A percentile compares a stretch with the other conserved stretches of the same genome.
Evolutionary conservation across 306 rosid genomes (phyloP).

Genomic region (Quercus variabilis): DNA sequence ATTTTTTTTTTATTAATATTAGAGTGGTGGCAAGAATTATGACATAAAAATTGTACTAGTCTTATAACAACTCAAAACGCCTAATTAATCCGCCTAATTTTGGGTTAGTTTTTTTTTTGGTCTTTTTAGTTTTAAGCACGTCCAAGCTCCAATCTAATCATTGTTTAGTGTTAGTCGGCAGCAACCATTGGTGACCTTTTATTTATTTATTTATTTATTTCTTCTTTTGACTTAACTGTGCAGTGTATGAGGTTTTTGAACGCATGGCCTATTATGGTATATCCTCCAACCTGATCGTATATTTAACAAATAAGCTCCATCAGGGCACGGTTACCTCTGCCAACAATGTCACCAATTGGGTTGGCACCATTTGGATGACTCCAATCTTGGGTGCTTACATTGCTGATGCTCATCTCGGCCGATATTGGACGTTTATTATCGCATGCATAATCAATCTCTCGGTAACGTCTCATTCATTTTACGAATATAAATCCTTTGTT

Average conservation of each 20-base stretch:
- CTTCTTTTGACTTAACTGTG: background rate
- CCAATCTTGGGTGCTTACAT: slow-evolving; percentile 81
- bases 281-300: slow-evolving; percentile 37
- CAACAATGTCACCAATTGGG: slow-evolving; percentile 54
- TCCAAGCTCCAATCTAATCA: background rate
- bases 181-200: background rate
- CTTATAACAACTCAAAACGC: too few relatives aligned
- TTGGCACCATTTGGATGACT: slow-evolving; percentile 70
- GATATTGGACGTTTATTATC: slow-evolving; percentile 65
- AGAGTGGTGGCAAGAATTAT: too few relatives aligned
- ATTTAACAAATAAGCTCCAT: slow-evolving; percentile 41
- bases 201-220: background rate
- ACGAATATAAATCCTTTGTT: too few relatives aligned
- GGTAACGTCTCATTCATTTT: slow-evolving; percentile 29
- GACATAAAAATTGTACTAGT: too few relatives aligned
- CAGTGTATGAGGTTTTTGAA: slow-evolving; percentile 56
- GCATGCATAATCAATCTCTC: slow-evolving; percentile 55
- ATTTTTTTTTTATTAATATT: too few relatives aligned
- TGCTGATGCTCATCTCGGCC: slow-evolving; percentile 83
- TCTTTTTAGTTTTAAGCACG: background rate
- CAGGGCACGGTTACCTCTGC: slow-evolving; percentile 42
- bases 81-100: too few relatives aligned
- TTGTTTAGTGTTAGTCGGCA: background rate
- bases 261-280: slow-evolving; percentile 43
- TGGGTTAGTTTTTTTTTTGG: background rate